Evolutionary conservation across 2,329 filamentous ascomycete genomes (phyloP).

Genomic region (Daldinia sp.): DNA sequence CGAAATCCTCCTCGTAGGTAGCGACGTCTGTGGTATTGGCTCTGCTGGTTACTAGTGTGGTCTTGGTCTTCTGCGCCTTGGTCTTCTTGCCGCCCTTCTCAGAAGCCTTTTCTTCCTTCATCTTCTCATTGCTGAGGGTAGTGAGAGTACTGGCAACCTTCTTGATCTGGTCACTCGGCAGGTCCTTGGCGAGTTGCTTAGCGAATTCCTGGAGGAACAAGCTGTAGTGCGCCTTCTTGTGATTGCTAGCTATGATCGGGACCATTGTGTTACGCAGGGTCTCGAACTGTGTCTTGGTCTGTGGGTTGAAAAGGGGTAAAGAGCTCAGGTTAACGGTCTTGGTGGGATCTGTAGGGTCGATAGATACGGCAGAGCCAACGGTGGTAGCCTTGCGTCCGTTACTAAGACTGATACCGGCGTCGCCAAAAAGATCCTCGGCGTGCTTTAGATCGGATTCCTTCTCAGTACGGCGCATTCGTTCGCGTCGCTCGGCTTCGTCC

Average conservation of each 20-base stretch:
- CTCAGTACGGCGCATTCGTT: conserved; percentile 79
- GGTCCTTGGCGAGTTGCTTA: conserved; percentile 85
- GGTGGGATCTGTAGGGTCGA: conserved; percentile 76
- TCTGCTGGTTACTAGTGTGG: conserved; percentile 74
- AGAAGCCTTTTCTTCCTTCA: conserved; percentile 96
- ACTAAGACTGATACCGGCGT: conserved; percentile 67
- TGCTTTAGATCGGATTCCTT: conserved; percentile 88
- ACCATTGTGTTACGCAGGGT: conserved; percentile 79
- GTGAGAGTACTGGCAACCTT: conserved; percentile 89
- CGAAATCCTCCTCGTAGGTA: conserved; percentile 84
- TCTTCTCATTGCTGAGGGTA: conserved; percentile 94
- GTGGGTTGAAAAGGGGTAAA: conserved; percentile 87
- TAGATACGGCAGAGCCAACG: conserved; percentile 70
- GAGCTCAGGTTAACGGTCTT: conserved; percentile 82
- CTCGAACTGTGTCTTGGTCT: conserved; percentile 86
- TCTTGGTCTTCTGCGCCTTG: conserved; percentile 97
- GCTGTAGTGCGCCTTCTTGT: conserved; percentile 89
- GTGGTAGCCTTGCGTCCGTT: conserved; percentile 73
- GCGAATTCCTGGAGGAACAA: conserved; percentile 91
- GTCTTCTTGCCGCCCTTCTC: conserved; percentile 97
- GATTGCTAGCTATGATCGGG: conserved; percentile 76
- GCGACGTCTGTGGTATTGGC: conserved; percentile 73
- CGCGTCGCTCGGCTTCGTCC: conserved; percentile 75
- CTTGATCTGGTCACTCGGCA: conserved; percentile 94
- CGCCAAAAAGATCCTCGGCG: conserved; percentile 89